Base-by-base conservation (phyloP, 768 basidiomycete genomes). In the Suillus spraguei region DNA sequence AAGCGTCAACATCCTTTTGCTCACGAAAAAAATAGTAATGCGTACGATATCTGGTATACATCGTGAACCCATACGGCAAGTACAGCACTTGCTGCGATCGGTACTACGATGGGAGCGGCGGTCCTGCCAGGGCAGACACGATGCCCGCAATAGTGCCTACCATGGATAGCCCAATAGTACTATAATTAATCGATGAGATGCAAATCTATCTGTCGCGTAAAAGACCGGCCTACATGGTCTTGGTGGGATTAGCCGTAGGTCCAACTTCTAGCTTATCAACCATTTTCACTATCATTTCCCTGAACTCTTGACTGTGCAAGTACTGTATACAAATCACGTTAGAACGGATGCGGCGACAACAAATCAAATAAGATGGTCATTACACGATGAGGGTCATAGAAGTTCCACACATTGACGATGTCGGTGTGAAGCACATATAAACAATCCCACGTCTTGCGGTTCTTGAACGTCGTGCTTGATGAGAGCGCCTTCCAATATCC, bases 341-440 rank as follows among this genome's bases (percentile, higher is more conserved):
- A 38, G 36, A 0, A 1, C 11, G 10, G 36, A 38, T 38, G 36
- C 36, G 3, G 11, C 2, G 13, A 39, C 13, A 8, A 13, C 36
- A 38, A 38, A 38, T 11, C 32, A 28, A 3, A 41, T 13, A 0
- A 36, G 35, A 36, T 9, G 35, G 35, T 13, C 7, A 14, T 56
- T 53, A 61, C 60, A 32, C 13, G 5, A 9, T 36, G 20, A n/a
- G 35, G 60, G 42, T 66, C 65, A 3, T 6, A 17, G 44, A 70
- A 66, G 42, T 70, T 68, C 69, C 69, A 70, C 17, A 64, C 59
- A 2, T 22, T n/a, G n/a, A 70, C 47, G 16, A 70, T 68, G 24
- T 70, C 69, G 0, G 47, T 28, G 55, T 70, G 69, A 17, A 70
- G 62, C n/a, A 67, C 61, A 7, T 60, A 33, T 2, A 70, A 42